Evolutionary conservation across 768 basidiomycete species (phyloP).

Genomic region (Lactarius quietus): DNA sequence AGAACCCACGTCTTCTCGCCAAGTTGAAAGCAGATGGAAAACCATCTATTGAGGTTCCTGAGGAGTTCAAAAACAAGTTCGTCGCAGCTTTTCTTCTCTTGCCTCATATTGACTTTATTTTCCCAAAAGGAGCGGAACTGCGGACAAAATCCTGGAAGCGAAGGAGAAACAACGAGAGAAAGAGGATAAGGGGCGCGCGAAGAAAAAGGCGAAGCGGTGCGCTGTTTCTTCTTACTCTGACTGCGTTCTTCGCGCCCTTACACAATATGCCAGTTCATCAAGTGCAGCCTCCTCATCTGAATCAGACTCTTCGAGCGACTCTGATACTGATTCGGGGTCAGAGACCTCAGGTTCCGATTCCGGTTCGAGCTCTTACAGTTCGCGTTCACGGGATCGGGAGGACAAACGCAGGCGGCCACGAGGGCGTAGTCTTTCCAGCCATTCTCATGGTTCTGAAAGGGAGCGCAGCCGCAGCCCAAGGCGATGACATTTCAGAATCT

Average conservation of each 20-base stretch:
- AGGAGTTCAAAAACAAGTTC: constrained; percentile 84
- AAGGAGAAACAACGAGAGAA: constrained; percentile 75
- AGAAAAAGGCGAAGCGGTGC: constrained; percentile 35
- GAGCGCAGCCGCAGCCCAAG: constrained; percentile 11
- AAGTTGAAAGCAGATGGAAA: constrained; percentile 68
- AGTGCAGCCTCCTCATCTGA: neutral
- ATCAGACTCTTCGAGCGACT: constrained; percentile 34
- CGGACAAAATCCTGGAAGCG: constrained; percentile 76
- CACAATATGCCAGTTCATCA: constrained; percentile 11
- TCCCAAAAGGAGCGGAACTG: constrained; percentile 60
- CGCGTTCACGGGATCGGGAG: constrained; percentile 39
- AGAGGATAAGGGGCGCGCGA: constrained; percentile 32
- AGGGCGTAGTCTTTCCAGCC: constrained; percentile 23
- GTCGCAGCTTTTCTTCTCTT: constrained; percentile 29
- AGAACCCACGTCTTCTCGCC: constrained; percentile 64
- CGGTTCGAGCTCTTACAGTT: constrained; percentile 40
- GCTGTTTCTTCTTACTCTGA: constrained; percentile 6
- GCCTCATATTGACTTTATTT: neutral
- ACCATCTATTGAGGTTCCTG: constrained; percentile 81
- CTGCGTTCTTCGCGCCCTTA: constrained; percentile 19
- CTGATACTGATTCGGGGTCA: constrained; percentile 45
- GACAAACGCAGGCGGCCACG: constrained; percentile 37
- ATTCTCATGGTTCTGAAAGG: neutral
- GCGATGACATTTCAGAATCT: constrained; percentile 5
- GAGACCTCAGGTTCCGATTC: constrained; percentile 44